Evolutionary conservation across 805 yeast species (phyloP), one percentile per base, ranked within the genome.

Genomic region (Candida easanensis): DNA sequence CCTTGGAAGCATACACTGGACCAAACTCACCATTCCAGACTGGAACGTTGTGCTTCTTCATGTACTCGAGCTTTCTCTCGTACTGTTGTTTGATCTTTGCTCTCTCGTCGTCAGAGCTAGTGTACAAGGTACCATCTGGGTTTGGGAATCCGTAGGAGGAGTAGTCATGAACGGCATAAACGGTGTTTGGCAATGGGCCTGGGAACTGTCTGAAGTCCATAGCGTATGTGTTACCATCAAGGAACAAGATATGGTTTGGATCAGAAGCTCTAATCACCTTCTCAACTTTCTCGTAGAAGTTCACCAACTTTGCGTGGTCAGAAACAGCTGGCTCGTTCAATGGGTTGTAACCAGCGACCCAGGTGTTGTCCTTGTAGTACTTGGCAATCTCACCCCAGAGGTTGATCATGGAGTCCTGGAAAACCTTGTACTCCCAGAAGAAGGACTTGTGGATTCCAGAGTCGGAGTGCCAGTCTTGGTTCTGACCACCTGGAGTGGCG

Each of bases 11-110:
- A 51, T 73, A 72, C 26, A 74, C 76, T 11, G 79, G 77, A 20
- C 79, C 76, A 53, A 74, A 71, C 58, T 74, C 76, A 28, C 79
- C 79, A 54, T 74, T 74, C 80, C 80, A 74, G 16, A 74, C 76
- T 5, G 80, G 78, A 10, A 72, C 75, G 10, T 64, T 52, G 44
- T 61, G 53, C 33, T 64, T 48, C 38, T 48, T 51, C 70, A 70
- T 70, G 56, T 63, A 70, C 49, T 71, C 73, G 43, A 73, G 53
- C 53, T 74, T 74, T 41, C 77, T 57, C 39, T 67, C 61, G 50
- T 69, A 74, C 50, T 65, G 73, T 20, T 44, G 45, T 45, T 61
- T 53, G 42, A 74, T 51, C 53, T 66, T 69, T 22, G 46, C 60
- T 39, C 54, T 58, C 51, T 74, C 68, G 18, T 54, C 70, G 1